Conservation (phyloP, 345 rosid genomes). For the Arabidopsis suecica region DNA sequence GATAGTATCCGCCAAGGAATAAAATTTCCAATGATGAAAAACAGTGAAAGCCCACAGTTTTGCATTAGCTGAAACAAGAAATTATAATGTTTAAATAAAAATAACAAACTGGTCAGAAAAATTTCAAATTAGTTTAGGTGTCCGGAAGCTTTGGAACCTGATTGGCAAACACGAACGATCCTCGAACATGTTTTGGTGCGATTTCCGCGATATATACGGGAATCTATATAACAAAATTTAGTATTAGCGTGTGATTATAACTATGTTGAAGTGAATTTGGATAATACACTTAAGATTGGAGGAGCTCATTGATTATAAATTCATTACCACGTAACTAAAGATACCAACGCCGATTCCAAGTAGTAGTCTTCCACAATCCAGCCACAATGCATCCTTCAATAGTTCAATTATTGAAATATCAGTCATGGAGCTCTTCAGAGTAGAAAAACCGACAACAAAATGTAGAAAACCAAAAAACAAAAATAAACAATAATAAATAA, state of each 20-base stretch:
- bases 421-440: too few species aligned
- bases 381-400: conserved; percentile 41
- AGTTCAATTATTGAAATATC: too few species aligned
- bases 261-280: neutral
- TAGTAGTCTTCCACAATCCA: conserved; percentile 39
- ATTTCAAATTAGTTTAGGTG: neutral
- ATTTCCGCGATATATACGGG: conserved; percentile 44
- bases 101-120: neutral
- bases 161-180: conserved; percentile 44
- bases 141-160: conserved; percentile 22
- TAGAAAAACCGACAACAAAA: neutral
- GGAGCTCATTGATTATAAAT: neutral
- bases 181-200: conserved; percentile 42
- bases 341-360: conserved; percentile 43
- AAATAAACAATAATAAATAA: too few species aligned
- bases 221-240: conserved; percentile 10
- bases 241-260: neutral
- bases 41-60: conserved; percentile 41
- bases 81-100: neutral
- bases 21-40: conserved; percentile 43
- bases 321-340: conserved; percentile 43
- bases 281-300: neutral
- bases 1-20: conserved; percentile 39
- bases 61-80: conserved; percentile 32
- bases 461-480: conserved; percentile 49